Evolutionary conservation across 2,329 filamentous ascomycete species (phyloP).

Genomic region (Albophoma yamanashiensis): DNA sequence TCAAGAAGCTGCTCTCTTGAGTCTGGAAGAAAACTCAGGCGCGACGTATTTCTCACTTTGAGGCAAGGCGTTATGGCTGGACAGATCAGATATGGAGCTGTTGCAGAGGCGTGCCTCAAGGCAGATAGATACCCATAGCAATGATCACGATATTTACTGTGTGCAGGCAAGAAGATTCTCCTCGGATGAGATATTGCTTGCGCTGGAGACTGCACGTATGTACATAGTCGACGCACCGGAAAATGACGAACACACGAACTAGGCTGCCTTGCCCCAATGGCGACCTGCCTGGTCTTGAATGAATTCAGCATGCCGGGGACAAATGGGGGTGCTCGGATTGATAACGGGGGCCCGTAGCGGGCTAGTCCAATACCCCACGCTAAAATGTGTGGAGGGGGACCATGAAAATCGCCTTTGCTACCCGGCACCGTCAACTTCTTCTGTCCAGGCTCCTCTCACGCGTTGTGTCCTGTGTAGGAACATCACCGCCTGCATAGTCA

Average conservation of each 20-base stretch:
- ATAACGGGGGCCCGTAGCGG: not conserved
- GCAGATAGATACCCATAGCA: not conserved
- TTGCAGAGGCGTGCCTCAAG: not conserved
- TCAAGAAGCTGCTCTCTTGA: slow-evolving; percentile 35
- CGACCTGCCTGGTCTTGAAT: not conserved
- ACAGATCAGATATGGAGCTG: not conserved
- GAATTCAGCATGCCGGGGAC: too few relatives aligned
- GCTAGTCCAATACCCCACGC: not conserved
- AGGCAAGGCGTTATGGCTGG: not conserved
- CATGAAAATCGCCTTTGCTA: not conserved
- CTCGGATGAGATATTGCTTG: not conserved
- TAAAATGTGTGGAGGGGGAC: not conserved
- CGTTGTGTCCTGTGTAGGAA: not conserved
- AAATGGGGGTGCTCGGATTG: not conserved
- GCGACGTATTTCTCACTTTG: not conserved
- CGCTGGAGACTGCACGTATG: not conserved
- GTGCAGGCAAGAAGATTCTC: not conserved
- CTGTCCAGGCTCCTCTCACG: not conserved
- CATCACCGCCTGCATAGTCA: not conserved
- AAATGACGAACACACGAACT: too few relatives aligned
- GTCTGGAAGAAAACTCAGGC: not conserved
- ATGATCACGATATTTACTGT: not conserved
- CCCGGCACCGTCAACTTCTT: not conserved
- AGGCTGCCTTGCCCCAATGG: not conserved
- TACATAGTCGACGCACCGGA: too few relatives aligned